A percentile compares a stretch with the other conserved stretches of the same genome.
Conservation (phyloP, 495 filamentous ascomycete species). For the Cercophora newfieldiana region DNA sequence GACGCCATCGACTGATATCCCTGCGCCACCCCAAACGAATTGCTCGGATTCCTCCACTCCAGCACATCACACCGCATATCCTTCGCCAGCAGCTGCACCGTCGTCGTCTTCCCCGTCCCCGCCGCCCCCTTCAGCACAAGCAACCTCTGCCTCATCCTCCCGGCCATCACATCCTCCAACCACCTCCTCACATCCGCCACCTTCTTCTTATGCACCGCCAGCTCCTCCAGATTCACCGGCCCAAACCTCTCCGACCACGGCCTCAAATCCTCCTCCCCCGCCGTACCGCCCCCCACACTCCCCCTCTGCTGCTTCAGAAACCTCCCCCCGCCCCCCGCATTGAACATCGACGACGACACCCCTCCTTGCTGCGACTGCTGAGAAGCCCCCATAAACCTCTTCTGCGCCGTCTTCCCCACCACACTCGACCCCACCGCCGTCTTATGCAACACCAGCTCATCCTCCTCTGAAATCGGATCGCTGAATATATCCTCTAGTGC, state of each 20-base stretch:
- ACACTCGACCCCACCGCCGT: conserved; percentile 41
- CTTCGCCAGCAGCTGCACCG: conserved; percentile 71
- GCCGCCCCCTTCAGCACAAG: conserved; percentile 89
- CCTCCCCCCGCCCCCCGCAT: conserved; percentile 30
- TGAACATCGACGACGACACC: conserved; percentile 16
- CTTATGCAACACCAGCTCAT: conserved; percentile 45
- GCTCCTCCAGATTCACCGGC: conserved; percentile 70
- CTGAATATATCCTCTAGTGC: conserved; percentile 49
- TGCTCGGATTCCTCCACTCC: conserved; percentile 88
- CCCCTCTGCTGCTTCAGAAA: conserved; percentile 36
- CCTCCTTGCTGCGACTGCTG: conserved; percentile 9
- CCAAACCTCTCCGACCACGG: conserved; percentile 89
- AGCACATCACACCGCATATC: conserved; percentile 69
- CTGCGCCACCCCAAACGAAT: conserved; percentile 51
- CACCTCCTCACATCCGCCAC: conserved; percentile 81
- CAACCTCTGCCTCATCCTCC: conserved; percentile 64
- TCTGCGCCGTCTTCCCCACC: conserved; percentile 47
- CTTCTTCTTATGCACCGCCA: conserved; percentile 92
- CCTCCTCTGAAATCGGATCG: conserved; percentile 53
- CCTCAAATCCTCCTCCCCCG: conserved; percentile 46
- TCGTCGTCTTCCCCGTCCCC: conserved; percentile 90
- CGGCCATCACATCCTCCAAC: conserved; percentile 71
- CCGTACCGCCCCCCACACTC: no score
- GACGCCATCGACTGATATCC: conserved; percentile 62
- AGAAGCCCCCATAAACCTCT: conserved; percentile 39